A percentile compares a stretch with the other conserved stretches of the same genome.
These are phyloP conservation scores for Chlorokybus atmophyticus DNA, from an alignment of 139 green algal genomes.

Conservation along the genomic window DNA sequence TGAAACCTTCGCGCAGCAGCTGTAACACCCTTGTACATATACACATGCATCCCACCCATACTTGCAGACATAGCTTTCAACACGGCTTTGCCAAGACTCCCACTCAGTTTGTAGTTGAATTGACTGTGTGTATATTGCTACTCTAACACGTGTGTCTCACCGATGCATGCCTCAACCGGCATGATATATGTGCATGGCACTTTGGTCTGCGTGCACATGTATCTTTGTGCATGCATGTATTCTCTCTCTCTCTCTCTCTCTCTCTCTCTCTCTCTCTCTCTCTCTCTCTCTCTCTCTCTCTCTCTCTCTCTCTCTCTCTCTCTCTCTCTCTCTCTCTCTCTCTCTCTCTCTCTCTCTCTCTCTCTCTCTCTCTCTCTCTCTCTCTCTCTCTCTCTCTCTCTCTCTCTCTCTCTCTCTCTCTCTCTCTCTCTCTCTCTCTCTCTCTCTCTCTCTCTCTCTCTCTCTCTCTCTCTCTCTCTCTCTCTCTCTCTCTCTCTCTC, in stretches of 20 bases:
- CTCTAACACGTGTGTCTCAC: too few species aligned
- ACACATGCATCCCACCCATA: too few species aligned
- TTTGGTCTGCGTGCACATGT: too few species aligned
- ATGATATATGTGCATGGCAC: too few species aligned
- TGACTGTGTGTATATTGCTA: too few species aligned
- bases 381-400: slow-evolving; percentile 3
- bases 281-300: slow-evolving; percentile 3
- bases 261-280: slow-evolving; percentile 3
- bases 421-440: slow-evolving; percentile 3
- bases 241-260: slow-evolving; percentile 3
- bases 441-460: slow-evolving; percentile 3
- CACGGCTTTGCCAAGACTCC: too few species aligned
- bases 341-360: slow-evolving; percentile 3
- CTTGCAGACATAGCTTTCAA: too few species aligned
- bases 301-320: slow-evolving; percentile 3
- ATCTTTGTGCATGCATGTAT: not conserved
- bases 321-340: slow-evolving; percentile 3
- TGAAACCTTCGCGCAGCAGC: too few species aligned
- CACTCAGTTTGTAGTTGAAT: too few species aligned
- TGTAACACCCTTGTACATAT: too few species aligned
- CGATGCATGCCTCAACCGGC: too few species aligned
- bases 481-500: slow-evolving; percentile 3
- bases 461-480: slow-evolving; percentile 3
- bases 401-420: slow-evolving; percentile 3
- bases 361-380: slow-evolving; percentile 3